These are phyloP conservation scores for Apophysomyces ossiformis DNA, from an alignment of 371 early-diverging fungal species.

Conservation along the genomic window DNA sequence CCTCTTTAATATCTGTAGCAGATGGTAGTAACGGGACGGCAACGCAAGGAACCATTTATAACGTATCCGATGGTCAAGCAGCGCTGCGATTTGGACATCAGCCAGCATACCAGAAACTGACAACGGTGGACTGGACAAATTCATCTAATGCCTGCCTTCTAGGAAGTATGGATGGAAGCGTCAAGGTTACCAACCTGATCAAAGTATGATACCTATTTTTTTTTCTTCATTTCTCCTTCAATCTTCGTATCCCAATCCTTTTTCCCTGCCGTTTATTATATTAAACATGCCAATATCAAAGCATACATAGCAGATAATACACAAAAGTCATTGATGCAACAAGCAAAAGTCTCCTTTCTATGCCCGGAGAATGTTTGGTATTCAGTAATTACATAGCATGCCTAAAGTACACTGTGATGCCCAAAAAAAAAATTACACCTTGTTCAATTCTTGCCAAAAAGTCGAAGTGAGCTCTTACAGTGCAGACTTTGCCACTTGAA, in stretches of 20 bases:
- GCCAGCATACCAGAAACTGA: constrained; percentile 45
- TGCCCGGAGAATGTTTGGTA: too few species aligned
- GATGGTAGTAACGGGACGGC: constrained; percentile 10
- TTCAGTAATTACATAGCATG: too few species aligned
- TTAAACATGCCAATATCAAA: not conserved
- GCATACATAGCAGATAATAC: too few species aligned
- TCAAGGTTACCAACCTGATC: constrained; percentile 61
- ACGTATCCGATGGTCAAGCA: constrained; percentile 45
- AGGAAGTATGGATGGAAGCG: constrained; percentile 59
- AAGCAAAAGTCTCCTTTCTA: too few species aligned
- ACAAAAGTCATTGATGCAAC: too few species aligned
- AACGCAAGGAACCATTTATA: constrained; percentile 36
- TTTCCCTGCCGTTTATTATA: not conserved
- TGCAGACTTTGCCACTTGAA: too few species aligned
- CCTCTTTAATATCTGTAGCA: constrained; percentile 9
- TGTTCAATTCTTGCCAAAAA: too few species aligned
- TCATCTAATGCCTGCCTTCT: constrained; percentile 60
- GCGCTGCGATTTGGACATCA: constrained; percentile 52
- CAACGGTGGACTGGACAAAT: constrained; percentile 63
- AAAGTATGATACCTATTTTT: constrained; percentile 37
- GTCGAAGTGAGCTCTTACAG: too few species aligned
- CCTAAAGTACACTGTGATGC: too few species aligned
- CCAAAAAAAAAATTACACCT: too few species aligned
- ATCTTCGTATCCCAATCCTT: not conserved
- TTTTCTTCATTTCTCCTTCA: not conserved